Percentiles rank a stretch among this genome's conserved stretches.
These are phyloP conservation scores for Chlorencoelia australis DNA, from an alignment of 2,329 filamentous ascomycete species.

Conservation along the genomic window DNA sequence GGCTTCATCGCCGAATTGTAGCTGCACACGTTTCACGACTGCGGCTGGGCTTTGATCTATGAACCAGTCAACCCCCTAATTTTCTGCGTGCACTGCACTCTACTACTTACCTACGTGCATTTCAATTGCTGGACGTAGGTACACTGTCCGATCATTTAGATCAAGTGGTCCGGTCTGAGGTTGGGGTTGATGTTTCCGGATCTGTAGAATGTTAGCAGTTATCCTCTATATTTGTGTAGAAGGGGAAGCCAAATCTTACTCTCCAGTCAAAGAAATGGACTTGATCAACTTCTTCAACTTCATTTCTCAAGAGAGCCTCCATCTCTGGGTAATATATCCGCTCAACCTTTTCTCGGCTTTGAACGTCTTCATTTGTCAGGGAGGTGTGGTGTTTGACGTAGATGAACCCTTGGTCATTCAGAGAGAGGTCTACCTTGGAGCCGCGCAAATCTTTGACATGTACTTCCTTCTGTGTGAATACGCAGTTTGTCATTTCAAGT, in stretches of 20 bases:
- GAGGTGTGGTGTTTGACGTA: background rate
- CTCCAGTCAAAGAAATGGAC: conserved; percentile 8
- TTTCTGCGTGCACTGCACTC: no score
- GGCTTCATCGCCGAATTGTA: conserved; percentile 2
- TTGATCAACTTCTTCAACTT: conserved; percentile 5
- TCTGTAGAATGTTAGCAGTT: no score
- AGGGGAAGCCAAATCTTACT: conserved; percentile 1
- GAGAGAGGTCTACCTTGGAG: background rate
- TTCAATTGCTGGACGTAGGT: conserved; percentile 6
- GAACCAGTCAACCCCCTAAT: no score
- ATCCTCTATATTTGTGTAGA: no score
- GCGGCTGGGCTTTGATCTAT: background rate
- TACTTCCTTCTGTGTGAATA: conserved; percentile 1
- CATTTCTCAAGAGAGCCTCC: conserved; percentile 2
- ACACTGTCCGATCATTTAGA: conserved; percentile 5
- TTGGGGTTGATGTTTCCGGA: no score
- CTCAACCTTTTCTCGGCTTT: background rate
- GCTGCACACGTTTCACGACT: background rate
- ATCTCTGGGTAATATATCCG: conserved; percentile 3
- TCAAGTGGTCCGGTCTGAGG: no score
- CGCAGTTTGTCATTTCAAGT: conserved; percentile 5
- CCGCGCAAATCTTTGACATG: background rate
- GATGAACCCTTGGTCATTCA: conserved; percentile 3
- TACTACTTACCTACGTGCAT: conserved; percentile 5
- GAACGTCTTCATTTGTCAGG: background rate